Evolutionary conservation across 2,329 filamentous ascomycete species (phyloP).

Genomic region (Xylariaceae sp.): DNA sequence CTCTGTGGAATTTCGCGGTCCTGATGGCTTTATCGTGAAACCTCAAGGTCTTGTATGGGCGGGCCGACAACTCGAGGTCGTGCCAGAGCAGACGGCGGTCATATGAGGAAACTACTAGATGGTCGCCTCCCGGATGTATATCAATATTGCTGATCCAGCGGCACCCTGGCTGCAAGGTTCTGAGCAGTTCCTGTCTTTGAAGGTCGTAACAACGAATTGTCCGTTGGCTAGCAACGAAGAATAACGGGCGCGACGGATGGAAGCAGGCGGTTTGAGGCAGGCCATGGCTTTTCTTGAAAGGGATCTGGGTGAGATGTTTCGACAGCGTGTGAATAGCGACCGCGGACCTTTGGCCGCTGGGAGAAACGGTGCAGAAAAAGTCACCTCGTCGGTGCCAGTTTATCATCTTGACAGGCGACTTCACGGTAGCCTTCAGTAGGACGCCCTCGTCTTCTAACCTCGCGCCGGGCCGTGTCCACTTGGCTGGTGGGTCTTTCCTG

Average conservation of each 20-base stretch:
- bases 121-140: constrained; percentile 87
- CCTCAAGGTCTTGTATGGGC: constrained; percentile 92
- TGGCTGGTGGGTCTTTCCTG: constrained; percentile 68
- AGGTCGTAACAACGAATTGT: constrained; percentile 92
- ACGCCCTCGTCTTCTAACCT: constrained; percentile 72
- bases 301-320: constrained; percentile 90
- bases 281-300: constrained; percentile 69
- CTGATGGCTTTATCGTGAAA: constrained; percentile 93
- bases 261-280: constrained; percentile 83
- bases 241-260: constrained; percentile 84
- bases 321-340: constrained; percentile 92
- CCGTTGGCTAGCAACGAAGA: constrained; percentile 94
- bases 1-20: constrained; percentile 73
- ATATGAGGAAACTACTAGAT: constrained; percentile 89
- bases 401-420: constrained; percentile 75
- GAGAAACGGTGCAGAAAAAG: constrained; percentile 88
- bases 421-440: constrained; percentile 71
- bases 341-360: constrained; percentile 66
- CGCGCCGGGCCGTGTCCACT: constrained; percentile 73
- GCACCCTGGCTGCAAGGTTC: constrained; percentile 87
- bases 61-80: constrained; percentile 82
- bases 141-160: constrained; percentile 92
- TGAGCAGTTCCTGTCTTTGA: constrained; percentile 82
- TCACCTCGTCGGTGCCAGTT: constrained; percentile 92
- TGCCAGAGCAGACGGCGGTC: constrained; percentile 94